Conservation (phyloP, 495 filamentous ascomycete genomes). For the Xylaria cubensis region DNA sequence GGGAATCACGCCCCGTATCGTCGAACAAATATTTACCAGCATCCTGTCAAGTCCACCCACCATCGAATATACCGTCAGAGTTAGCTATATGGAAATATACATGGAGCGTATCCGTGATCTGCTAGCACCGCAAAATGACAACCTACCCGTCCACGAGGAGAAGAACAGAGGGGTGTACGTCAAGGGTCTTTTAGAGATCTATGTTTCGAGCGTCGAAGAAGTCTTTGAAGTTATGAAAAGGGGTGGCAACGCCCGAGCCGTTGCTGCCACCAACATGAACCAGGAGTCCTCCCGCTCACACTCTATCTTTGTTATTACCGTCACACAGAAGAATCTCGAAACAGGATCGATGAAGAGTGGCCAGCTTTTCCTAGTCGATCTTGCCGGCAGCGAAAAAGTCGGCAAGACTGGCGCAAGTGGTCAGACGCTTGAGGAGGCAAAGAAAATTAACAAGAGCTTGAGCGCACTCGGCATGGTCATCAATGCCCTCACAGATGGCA, state of each 20-base stretch:
- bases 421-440: slow-evolving; percentile 96
- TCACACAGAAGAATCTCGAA: slow-evolving; percentile 97
- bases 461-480: slow-evolving; percentile 99
- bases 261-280: slow-evolving; percentile 99
- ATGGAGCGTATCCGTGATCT: slow-evolving; percentile 98
- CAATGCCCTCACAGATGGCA: slow-evolving; percentile 95
- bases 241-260: slow-evolving; percentile 84
- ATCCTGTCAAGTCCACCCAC: slow-evolving; percentile 89
- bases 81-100: slow-evolving; percentile 99
- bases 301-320: slow-evolving; percentile 96
- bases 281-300: slow-evolving; percentile 98
- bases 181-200: slow-evolving; percentile 92
- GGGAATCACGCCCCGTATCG: slow-evolving; percentile 95
- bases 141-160: slow-evolving; percentile 95
- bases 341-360: slow-evolving; percentile 96
- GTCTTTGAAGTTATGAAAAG: slow-evolving; percentile 97
- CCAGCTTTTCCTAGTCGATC: slow-evolving; percentile 94
- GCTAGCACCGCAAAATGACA: slow-evolving; percentile 89
- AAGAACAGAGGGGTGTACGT: slow-evolving; percentile 96
- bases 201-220: slow-evolving; percentile 93
- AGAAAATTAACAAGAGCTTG: slow-evolving; percentile 99
- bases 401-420: slow-evolving; percentile 98
- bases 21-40: slow-evolving; percentile 96
- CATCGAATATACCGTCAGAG: slow-evolving; percentile 96
- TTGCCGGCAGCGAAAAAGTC: slow-evolving; percentile 97